These are phyloP conservation scores for Pichia sporocuriosa DNA, from an alignment of 805 yeast species.

Conservation along the genomic window DNA sequence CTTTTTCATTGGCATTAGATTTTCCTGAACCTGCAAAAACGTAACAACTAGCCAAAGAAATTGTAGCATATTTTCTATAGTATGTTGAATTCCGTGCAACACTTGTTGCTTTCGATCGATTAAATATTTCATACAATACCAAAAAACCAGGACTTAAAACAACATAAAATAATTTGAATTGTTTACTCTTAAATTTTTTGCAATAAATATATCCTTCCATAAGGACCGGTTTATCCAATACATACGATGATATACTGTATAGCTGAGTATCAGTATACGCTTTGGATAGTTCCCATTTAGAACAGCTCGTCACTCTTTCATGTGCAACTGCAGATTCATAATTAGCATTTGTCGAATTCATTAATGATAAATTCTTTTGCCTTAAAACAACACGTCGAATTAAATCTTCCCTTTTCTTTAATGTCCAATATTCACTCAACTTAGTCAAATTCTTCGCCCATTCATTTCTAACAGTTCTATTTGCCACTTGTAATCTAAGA, in stretches of 20 bases:
- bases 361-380: constrained; percentile 36
- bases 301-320: constrained; percentile 16
- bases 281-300: constrained; percentile 48
- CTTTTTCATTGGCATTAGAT: constrained; percentile 40
- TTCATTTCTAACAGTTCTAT: constrained; percentile 40
- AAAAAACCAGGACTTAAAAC: constrained; percentile 67
- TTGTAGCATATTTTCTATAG: constrained; percentile 47
- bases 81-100: constrained; percentile 40
- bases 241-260: constrained; percentile 49
- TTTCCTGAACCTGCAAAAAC: constrained; percentile 67
- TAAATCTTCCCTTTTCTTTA: constrained; percentile 36
- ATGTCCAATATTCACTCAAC: constrained; percentile 54
- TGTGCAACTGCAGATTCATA: constrained; percentile 49
- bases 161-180: constrained; percentile 55
- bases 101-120: constrained; percentile 38
- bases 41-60: constrained; percentile 64
- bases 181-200: constrained; percentile 62
- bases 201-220: constrained; percentile 62
- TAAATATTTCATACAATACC: constrained; percentile 46
- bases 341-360: constrained; percentile 45
- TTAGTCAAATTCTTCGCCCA: constrained; percentile 56
- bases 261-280: constrained; percentile 47
- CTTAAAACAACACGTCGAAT: constrained; percentile 32
- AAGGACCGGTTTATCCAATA: constrained; percentile 54
- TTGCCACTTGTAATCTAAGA: constrained; percentile 52